A percentile compares a stretch with the other conserved stretches of the same genome.
phyloP scores from a whole-genome alignment of 2,329 filamentous ascomycete genomes.

The Neonectria neomacrospora region DNA sequence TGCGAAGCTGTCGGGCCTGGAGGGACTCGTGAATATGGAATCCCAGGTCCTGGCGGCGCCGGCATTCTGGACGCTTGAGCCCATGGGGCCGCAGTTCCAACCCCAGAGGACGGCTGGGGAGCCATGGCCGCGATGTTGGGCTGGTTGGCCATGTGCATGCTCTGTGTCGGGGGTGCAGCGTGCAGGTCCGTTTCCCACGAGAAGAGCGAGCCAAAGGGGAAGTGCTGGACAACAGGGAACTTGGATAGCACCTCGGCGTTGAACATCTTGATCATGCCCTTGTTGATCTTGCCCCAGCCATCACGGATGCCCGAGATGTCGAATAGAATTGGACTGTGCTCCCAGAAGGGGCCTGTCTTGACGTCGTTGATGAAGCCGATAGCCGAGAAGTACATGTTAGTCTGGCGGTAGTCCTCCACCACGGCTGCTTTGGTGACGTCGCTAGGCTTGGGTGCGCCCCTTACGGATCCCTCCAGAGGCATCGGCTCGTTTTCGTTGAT shows the following conservation, averaged over 20 bases:
- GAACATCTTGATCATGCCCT: constrained; percentile 99
- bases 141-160: constrained; percentile 69
- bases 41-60: constrained; percentile 48
- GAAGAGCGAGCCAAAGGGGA: constrained; percentile 84
- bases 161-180: constrained; percentile 60
- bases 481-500: constrained; percentile 71
- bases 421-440: constrained; percentile 73
- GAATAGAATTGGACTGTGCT: constrained; percentile 92
- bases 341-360: constrained; percentile 96
- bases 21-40: constrained; percentile 53
- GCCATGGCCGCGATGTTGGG: constrained; percentile 50
- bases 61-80: constrained; percentile 55
- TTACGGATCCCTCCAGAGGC: constrained; percentile 81
- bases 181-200: constrained; percentile 77
- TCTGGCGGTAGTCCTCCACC: constrained; percentile 72
- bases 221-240: constrained; percentile 98
- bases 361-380: constrained; percentile 98
- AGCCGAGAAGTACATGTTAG: constrained; percentile 93
- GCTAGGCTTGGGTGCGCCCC: constrained; percentile 75
- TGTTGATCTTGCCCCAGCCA: constrained; percentile 99
- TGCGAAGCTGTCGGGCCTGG: constrained; percentile 45
- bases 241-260: constrained; percentile 96
- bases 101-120: constrained; percentile 34
- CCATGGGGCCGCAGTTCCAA: constrained; percentile 59
- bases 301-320: constrained; percentile 91